Percentiles rank a stretch among this genome's conserved stretches.
These are phyloP conservation scores for Kondoa subrosea DNA, from an alignment of 768 basidiomycete genomes.

Conservation along the genomic window DNA sequence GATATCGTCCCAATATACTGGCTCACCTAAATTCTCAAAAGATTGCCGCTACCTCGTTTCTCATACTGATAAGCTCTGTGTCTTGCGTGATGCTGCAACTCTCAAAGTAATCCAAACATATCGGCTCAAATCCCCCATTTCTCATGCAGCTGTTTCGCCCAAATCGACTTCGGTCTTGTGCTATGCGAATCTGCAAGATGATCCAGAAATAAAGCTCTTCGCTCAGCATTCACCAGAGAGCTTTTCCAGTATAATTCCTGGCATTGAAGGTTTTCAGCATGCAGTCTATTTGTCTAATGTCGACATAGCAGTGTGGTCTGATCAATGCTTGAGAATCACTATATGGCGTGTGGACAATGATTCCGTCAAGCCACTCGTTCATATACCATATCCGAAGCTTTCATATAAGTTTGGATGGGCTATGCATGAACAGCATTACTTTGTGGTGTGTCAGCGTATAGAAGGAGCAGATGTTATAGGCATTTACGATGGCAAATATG, in stretches of 20 bases:
- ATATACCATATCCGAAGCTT: not conserved
- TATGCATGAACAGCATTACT: constrained; percentile 24
- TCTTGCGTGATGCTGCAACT: not conserved
- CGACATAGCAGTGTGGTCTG: not conserved
- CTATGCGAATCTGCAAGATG: not conserved
- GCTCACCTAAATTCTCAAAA: not conserved
- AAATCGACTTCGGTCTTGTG: not conserved
- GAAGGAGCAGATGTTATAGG: constrained; percentile 31
- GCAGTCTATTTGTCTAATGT: constrained; percentile 10
- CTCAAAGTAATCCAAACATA: not conserved
- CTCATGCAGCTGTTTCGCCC: not conserved
- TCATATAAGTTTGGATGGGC: constrained; percentile 12
- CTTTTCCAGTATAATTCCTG: constrained; percentile 16
- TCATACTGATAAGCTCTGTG: not conserved
- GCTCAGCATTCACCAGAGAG: constrained; percentile 13
- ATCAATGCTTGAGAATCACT: constrained; percentile 19
- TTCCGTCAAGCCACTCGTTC: constrained; percentile 18
- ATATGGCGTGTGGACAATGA: constrained; percentile 13
- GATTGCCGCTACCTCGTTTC: not conserved
- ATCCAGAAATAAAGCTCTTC: constrained; percentile 5
- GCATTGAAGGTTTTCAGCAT: constrained; percentile 17
- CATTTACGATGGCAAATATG: constrained; percentile 30
- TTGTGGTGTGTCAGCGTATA: constrained; percentile 33
- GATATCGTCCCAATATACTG: constrained; percentile 12
- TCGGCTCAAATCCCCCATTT: not conserved